Evolutionary conservation across 108 stramenopile genomes (phyloP), one percentile per base, ranked within the genome.

Genomic region (Nitzschia putrida): DNA sequence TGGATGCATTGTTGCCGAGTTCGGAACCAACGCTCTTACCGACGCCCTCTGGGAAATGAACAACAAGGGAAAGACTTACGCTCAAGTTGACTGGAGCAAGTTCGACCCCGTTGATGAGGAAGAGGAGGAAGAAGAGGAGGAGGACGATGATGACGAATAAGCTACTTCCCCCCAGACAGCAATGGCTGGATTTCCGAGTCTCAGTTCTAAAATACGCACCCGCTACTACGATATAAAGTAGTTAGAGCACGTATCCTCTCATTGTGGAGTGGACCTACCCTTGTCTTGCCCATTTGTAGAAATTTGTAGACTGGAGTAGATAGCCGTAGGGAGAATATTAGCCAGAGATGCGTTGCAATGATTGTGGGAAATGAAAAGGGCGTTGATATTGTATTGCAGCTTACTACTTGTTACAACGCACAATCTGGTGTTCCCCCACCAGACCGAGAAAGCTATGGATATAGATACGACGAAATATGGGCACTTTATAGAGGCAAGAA

Each of bases 11-110:
- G 79, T 85, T 59, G 90, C 84, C 3, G 93, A 94, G 73, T 78
- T 81, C 16, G 68, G 82, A 12, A 89, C 88, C 11, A 90, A 90
- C 7, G 37, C 50, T 26, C 9, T 77, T 24, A 84, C 84, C 18
- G 89, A 91, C 64, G 47, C 42, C 49, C 54, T 92, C 37, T 94
- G 93, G 93, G 79, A 80, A 64, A 57, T 74, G 23, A 82, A 83
- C 73, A 94, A 94, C 74, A 37, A 64, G 12, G 93, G 93, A 53
- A 81, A 81, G 72, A 91, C 90, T 24, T 94, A 81, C 72, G 72
- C 83, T 50, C 88, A 83, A 18, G 85, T 88, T 12, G 93, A 94
- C 78, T 92, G 93, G 90, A 80, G 85, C 64, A 90, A 90, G 68
- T 94, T 94, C 60, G 82, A 78, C 47, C 71, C 79, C 26, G 78